Percentiles rank a stretch among this genome's conserved stretches.
These are phyloP conservation scores for Orychophragmus violaceus DNA, from an alignment of 345 rosid species.

Conservation along the genomic window DNA sequence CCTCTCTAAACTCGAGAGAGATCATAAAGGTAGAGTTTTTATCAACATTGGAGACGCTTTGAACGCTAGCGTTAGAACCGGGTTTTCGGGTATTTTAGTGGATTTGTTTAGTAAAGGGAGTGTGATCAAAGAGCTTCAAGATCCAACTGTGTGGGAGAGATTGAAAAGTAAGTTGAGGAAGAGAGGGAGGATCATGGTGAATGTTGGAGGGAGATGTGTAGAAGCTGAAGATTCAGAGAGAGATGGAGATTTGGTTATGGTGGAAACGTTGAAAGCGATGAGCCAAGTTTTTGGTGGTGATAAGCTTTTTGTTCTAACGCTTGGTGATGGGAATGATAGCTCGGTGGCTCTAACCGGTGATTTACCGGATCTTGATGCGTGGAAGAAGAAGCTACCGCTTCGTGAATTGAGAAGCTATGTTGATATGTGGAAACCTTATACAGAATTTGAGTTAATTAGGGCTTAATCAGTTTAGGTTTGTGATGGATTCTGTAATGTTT, in stretches of 20 bases:
- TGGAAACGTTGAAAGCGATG: slow-evolving; percentile 63
- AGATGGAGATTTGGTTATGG: slow-evolving; percentile 70
- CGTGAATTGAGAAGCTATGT: slow-evolving; percentile 45
- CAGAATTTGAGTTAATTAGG: background rate
- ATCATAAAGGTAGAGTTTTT: slow-evolving; percentile 48
- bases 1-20: slow-evolving; percentile 56
- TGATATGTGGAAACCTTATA: slow-evolving; percentile 56
- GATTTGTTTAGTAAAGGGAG: slow-evolving; percentile 70
- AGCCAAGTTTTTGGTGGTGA: slow-evolving; percentile 49
- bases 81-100: slow-evolving; percentile 55
- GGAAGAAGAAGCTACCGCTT: slow-evolving; percentile 47
- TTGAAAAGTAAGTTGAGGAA: slow-evolving; percentile 51
- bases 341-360: slow-evolving; percentile 60
- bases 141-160: slow-evolving; percentile 56
- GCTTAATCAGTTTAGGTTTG: background rate
- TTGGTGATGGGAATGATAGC: slow-evolving; percentile 65
- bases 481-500: background rate
- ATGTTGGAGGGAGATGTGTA: slow-evolving; percentile 57
- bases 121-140: slow-evolving; percentile 81
- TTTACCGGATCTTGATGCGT: slow-evolving; percentile 52
- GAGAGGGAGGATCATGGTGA: slow-evolving; percentile 56
- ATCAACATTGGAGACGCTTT: slow-evolving; percentile 66
- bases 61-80: slow-evolving; percentile 42
- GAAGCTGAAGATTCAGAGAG: slow-evolving; percentile 44
- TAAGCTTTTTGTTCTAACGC: slow-evolving; percentile 43